Percentiles rank a stretch among this genome's conserved stretches.
phyloP scores from a whole-genome alignment of 768 basidiomycete genomes.

The Rhizopogon roseolus region DNA sequence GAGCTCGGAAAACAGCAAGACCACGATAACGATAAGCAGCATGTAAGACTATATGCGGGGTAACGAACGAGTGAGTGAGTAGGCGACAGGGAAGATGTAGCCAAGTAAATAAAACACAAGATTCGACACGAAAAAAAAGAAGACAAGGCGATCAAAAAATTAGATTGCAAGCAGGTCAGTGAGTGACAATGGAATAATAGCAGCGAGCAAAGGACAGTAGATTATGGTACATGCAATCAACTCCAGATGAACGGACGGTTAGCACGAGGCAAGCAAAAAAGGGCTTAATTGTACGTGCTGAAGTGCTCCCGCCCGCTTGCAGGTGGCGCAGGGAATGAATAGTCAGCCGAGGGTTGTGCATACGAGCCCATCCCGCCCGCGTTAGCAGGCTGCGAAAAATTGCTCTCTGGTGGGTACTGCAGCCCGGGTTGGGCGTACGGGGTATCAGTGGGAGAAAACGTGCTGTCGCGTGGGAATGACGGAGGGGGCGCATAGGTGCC shows the following conservation, averaged over 20 bases:
- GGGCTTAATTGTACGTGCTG: conserved; percentile 4
- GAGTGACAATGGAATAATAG: not conserved
- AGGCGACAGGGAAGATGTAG: not conserved
- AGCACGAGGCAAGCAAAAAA: not conserved
- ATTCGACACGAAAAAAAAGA: not conserved
- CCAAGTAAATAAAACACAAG: not conserved
- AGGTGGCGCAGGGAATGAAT: conserved; percentile 11
- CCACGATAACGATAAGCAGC: not conserved
- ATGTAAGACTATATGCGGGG: not conserved
- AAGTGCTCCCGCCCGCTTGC: conserved; percentile 17
- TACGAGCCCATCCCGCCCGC: conserved; percentile 12
- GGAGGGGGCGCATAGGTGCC: conserved; percentile 11
- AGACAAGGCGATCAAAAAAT: conserved; percentile 4
- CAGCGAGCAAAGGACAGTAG: not conserved
- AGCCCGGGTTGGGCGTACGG: conserved; percentile 8
- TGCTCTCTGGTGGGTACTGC: conserved; percentile 15
- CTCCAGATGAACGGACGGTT: not conserved
- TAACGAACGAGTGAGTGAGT: conserved; percentile 1
- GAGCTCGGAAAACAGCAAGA: not conserved
- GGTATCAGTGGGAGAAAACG: not conserved
- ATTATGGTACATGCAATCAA: conserved; percentile 1
- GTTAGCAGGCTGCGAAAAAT: conserved; percentile 6
- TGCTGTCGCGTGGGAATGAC: conserved; percentile 8
- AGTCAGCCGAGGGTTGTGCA: conserved; percentile 14
- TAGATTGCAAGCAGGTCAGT: conserved; percentile 1